Conservation (phyloP, 1,284 basidiomycete genomes). For the Ustilago vetiveriae region DNA sequence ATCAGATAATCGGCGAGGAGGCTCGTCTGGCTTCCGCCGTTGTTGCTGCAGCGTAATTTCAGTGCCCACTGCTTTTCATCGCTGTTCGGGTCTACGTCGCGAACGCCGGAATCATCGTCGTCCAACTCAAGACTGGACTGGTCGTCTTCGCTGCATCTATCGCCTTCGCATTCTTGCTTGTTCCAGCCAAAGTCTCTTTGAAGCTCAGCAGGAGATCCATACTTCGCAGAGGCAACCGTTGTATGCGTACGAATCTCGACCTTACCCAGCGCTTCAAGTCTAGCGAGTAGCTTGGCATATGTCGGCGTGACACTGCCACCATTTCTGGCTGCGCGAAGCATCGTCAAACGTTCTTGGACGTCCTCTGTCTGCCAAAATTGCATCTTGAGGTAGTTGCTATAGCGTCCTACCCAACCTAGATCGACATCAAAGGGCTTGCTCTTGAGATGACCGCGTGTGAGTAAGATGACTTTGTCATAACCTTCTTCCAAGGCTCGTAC, state of each 20-base stretch:
- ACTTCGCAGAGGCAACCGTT: conserved; percentile 29
- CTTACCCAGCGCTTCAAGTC: conserved; percentile 44
- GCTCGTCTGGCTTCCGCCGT: background rate
- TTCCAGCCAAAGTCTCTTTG: background rate
- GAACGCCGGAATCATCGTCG: background rate
- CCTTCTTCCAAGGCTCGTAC: conserved; percentile 61
- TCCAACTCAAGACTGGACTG: too few relatives aligned
- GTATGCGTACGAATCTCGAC: conserved; percentile 58
- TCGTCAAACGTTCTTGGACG: conserved; percentile 40
- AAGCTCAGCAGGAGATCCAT: conserved; percentile 1
- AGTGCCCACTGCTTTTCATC: conserved; percentile 38
- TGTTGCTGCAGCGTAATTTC: conserved; percentile 10
- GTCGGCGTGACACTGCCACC: conserved; percentile 66
- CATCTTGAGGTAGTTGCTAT: conserved; percentile 62
- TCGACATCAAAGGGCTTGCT: conserved; percentile 66
- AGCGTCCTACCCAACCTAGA: conserved; percentile 62
- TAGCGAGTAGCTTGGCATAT: conserved; percentile 53
- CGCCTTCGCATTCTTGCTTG: background rate
- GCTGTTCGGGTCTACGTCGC: background rate
- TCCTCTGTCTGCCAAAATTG: conserved; percentile 65
- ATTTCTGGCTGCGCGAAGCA: conserved; percentile 58
- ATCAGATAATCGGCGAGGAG: conserved; percentile 54
- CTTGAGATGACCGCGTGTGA: conserved; percentile 65
- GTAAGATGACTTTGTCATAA: conserved; percentile 60
- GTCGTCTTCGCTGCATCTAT: background rate